Conservation (phyloP, 176 grass and related monocot genomes). For the Bolboschoenus planiculmis region DNA sequence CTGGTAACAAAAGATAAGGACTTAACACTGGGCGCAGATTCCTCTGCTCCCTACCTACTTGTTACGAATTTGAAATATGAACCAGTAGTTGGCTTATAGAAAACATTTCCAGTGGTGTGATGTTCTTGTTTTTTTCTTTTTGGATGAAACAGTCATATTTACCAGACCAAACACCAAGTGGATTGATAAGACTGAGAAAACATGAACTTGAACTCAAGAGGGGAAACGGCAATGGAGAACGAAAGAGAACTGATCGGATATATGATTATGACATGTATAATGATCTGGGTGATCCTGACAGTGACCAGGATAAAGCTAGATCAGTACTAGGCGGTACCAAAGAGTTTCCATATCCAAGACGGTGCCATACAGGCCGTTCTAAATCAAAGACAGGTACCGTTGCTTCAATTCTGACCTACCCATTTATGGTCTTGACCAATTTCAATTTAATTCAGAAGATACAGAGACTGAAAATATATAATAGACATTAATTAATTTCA, state of each 20-base stretch:
- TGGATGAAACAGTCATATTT: slow-evolving; percentile 42
- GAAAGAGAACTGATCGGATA: slow-evolving; percentile 46
- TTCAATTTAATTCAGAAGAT: not conserved
- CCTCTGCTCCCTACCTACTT: too few species aligned
- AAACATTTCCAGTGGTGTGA: not conserved
- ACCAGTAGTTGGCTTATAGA: not conserved
- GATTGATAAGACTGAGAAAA: slow-evolving; percentile 41
- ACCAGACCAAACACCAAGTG: slow-evolving; percentile 50
- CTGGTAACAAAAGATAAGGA: too few species aligned
- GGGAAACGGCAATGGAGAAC: slow-evolving; percentile 38
- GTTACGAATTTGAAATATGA: too few species aligned
- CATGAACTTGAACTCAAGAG: slow-evolving; percentile 42
- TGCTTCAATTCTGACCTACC: not conserved
- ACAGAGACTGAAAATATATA: not conserved
- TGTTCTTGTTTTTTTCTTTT: not conserved
- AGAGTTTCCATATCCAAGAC: slow-evolving; percentile 67
- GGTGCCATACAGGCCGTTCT: slow-evolving; percentile 60
- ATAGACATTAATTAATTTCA: not conserved
- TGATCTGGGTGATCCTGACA: slow-evolving; percentile 49
- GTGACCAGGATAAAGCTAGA: slow-evolving; percentile 7
- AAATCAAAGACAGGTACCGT: slow-evolving; percentile 30
- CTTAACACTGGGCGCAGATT: too few species aligned
- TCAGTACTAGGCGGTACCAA: slow-evolving; percentile 55
- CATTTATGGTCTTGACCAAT: not conserved
- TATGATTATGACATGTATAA: slow-evolving; percentile 86